Base-by-base conservation (phyloP, 1,139 yeast species). In the Suhomyces chickasaworum region DNA sequence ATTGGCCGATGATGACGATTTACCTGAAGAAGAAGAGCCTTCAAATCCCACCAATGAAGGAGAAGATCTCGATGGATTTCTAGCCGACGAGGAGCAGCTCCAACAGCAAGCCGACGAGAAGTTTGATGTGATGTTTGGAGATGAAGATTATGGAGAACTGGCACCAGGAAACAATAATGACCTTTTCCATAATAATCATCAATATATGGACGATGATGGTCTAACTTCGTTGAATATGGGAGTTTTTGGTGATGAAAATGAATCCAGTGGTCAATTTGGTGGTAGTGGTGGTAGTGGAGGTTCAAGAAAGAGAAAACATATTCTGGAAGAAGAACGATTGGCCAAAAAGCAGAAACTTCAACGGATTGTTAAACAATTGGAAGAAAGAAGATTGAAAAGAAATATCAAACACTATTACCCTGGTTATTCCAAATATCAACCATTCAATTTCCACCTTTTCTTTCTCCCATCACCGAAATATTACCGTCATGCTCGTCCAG, bases 1-100 rank as follows among this genome's bases (percentile, higher is more conserved):
- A 63, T 73, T 93, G 47, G 98, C 98, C 0, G 98, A 74, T n/a
- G 77, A 90, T 40, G 97, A 89, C 45, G 89, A 81, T 18, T 53
- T 71, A 7, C 75, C 78, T 0, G 75, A 68, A n/a, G 82, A 77
- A 48, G 77, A 68, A 25, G 60, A 54, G 15, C 39, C 56, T 0
- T 37, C 58, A 37, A 35, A 17, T 12, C 43, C 38, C 15, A 13
- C 30, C 30, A 18, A 30, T 17, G 47, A 25, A 7, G 46, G 25
- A 17, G 48, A 20, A 31, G 51, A 45, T 52, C 20, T 41, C 4
- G 42, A 37, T 7, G 37, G 39, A 12, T 38, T 47, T 17, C 27
- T 40, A 18, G 47, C 44, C 16, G 66, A 53, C 6, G 65, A 58
- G 17, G 64, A 56, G 39, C 73, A 67, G 37, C 22, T 47, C 18